phyloP scores from a whole-genome alignment of 2,329 filamentous ascomycete genomes.

The Fulvia fulva region DNA sequence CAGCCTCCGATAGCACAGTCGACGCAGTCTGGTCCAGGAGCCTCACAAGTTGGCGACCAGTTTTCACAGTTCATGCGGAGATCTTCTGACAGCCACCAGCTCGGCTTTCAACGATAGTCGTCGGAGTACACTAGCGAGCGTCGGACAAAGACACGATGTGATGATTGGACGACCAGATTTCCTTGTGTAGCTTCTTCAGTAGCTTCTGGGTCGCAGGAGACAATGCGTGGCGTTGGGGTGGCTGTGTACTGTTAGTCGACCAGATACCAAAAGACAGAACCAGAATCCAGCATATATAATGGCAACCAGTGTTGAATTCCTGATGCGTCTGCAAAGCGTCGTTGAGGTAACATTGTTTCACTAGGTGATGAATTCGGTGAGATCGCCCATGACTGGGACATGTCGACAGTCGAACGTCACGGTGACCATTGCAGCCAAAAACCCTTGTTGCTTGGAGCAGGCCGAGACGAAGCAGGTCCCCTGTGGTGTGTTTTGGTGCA shows the following conservation, averaged over 20 bases:
- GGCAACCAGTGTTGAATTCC: background rate
- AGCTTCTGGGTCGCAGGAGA: background rate
- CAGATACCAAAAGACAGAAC: background rate
- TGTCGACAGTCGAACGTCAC: background rate
- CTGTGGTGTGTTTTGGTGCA: no score
- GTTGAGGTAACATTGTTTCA: background rate
- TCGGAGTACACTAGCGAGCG: background rate
- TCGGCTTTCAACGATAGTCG: background rate
- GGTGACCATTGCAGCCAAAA: background rate
- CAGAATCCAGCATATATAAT: background rate
- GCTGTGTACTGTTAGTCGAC: background rate
- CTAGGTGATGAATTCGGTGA: background rate
- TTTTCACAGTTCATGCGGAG: background rate
- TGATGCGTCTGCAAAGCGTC: background rate
- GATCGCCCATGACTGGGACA: background rate
- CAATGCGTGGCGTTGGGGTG: background rate
- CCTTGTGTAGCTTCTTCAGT: background rate
- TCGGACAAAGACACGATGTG: background rate
- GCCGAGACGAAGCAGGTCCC: background rate
- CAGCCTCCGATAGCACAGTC: background rate
- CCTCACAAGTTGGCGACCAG: background rate
- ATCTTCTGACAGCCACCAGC: background rate
- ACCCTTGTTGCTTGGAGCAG: background rate
- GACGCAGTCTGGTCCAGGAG: background rate
- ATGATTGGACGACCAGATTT: background rate